These are phyloP conservation scores for Alternaria burnsii DNA, from an alignment of 2,329 filamentous ascomycete genomes.

Conservation along the genomic window DNA sequence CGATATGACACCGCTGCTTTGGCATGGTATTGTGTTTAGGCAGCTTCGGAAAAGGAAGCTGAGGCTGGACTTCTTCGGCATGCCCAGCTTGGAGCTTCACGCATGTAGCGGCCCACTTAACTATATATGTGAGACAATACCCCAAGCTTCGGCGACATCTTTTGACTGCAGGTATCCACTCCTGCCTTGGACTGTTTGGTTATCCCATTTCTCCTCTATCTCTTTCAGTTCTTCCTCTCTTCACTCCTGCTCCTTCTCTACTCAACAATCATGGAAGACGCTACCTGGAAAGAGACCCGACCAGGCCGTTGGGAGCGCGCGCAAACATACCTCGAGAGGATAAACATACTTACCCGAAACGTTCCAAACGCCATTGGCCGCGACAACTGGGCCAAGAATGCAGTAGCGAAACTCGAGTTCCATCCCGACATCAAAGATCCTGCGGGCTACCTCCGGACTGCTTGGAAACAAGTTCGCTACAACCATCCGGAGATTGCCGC, in stretches of 20 bases:
- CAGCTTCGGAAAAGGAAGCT: not conserved
- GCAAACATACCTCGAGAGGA: slow-evolving; percentile 32
- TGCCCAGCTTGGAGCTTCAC: not conserved
- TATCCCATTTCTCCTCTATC: not conserved
- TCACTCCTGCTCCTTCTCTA: not conserved
- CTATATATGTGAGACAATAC: slow-evolving; percentile 1
- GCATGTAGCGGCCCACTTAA: slow-evolving; percentile 2
- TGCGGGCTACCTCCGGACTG: slow-evolving; percentile 23
- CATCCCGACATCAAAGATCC: slow-evolving; percentile 30
- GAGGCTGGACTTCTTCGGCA: not conserved
- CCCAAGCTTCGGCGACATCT: not conserved
- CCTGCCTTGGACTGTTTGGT: not conserved
- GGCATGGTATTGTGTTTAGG: not conserved
- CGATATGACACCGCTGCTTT: not conserved
- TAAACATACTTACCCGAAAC: slow-evolving; percentile 34
- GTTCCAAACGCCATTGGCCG: slow-evolving; percentile 35
- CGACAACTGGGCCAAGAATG: slow-evolving; percentile 39
- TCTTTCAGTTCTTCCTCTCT: not conserved
- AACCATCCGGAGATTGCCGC: slow-evolving; percentile 37
- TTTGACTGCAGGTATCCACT: not conserved
- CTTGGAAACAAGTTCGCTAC: slow-evolving; percentile 41
- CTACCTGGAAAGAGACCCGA: slow-evolving; percentile 35
- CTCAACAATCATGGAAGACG: slow-evolving; percentile 8
- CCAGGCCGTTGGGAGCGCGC: slow-evolving; percentile 38
- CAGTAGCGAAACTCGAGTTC: slow-evolving; percentile 35